These are phyloP conservation scores for Cutaneotrichosporon sp. DNA, from an alignment of 1,284 basidiomycete genomes.

Conservation along the genomic window DNA sequence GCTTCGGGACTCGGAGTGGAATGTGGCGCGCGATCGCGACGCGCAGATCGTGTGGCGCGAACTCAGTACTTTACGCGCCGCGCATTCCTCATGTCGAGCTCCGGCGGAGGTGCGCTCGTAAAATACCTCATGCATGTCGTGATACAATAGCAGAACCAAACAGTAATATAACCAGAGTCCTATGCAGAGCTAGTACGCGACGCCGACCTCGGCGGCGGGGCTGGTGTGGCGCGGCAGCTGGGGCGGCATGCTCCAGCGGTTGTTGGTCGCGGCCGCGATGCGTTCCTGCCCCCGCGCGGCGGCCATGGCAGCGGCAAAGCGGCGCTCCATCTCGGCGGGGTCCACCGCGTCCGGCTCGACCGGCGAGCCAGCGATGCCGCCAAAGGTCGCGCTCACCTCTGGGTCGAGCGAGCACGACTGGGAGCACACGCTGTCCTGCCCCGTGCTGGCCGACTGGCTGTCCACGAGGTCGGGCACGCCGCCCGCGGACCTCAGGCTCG, in stretches of 20 bases:
- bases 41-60: no score
- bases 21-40: no score
- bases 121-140: neutral
- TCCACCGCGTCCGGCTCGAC: conserved; percentile 9
- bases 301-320: conserved; percentile 13
- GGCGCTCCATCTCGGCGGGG: conserved; percentile 19
- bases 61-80: no score
- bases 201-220: conserved; percentile 5
- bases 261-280: neutral
- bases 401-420: neutral
- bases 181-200: neutral
- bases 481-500: no score
- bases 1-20: no score
- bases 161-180: neutral
- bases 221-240: neutral
- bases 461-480: neutral
- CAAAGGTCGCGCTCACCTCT: neutral
- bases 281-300: neutral
- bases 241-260: conserved; percentile 8
- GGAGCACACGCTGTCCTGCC: neutral
- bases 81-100: no score
- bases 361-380: neutral
- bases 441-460: neutral
- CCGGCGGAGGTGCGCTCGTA: no score
- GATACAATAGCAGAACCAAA: neutral